These are phyloP conservation scores for Yamadazyma ubonensis DNA, from an alignment of 805 yeast species.

Conservation along the genomic window DNA sequence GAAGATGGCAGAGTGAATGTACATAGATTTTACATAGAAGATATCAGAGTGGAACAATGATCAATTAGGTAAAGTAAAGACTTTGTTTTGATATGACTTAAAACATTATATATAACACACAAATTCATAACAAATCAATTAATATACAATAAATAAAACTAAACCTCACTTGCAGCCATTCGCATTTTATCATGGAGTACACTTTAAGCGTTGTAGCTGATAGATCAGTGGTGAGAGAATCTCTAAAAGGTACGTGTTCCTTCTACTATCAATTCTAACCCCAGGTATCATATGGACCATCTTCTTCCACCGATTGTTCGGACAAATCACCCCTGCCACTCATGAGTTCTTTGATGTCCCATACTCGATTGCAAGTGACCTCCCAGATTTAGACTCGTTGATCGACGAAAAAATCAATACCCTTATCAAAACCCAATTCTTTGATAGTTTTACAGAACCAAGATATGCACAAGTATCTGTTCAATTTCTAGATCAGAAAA, in stretches of 20 bases:
- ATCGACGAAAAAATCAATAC: slow-evolving; percentile 37
- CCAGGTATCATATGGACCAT: slow-evolving; percentile 62
- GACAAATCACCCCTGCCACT: slow-evolving; percentile 56
- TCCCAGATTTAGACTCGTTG: slow-evolving; percentile 49
- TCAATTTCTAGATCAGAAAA: slow-evolving; percentile 39
- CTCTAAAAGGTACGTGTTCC: slow-evolving; percentile 46
- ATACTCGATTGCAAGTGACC: slow-evolving; percentile 50
- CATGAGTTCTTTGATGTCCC: slow-evolving; percentile 58
- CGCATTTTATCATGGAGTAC: slow-evolving; percentile 40
- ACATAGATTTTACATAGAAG: too few species aligned
- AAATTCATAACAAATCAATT: too few species aligned
- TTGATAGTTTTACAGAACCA: slow-evolving; percentile 1
- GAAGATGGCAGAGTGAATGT: too few species aligned
- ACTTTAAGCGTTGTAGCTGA: slow-evolving; percentile 50
- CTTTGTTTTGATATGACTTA: too few species aligned
- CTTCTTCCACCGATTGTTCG: slow-evolving; percentile 68
- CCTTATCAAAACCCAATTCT: slow-evolving; percentile 28
- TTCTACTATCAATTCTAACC: not conserved
- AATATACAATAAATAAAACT: too few species aligned
- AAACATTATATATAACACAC: too few species aligned
- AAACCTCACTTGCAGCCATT: not conserved
- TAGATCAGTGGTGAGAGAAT: slow-evolving; percentile 52
- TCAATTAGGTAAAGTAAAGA: too few species aligned
- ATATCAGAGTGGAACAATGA: too few species aligned
- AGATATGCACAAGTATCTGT: slow-evolving; percentile 33